Evolutionary conservation across 768 basidiomycete species (phyloP).

Genomic region (Leccinum fibrillosum): DNA sequence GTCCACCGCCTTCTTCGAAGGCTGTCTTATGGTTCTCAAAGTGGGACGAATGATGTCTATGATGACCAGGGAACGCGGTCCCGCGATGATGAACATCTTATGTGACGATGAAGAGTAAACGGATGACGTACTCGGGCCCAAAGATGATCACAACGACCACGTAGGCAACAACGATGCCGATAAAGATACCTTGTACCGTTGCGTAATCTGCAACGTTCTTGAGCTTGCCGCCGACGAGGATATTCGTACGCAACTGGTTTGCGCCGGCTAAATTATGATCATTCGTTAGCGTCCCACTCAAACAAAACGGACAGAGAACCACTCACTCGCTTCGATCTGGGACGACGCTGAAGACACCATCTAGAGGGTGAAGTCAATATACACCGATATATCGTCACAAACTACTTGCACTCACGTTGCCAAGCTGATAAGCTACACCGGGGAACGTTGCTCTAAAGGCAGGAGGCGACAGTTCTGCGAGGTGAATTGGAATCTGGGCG

Average conservation of each 20-base stretch:
- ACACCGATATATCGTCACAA: background rate
- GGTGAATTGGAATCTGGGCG: constrained; percentile 63
- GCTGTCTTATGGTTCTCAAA: constrained; percentile 84
- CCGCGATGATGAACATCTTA: background rate
- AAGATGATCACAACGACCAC: constrained; percentile 72
- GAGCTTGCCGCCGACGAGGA: constrained; percentile 37
- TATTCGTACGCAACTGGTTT: constrained; percentile 47
- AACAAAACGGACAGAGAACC: background rate
- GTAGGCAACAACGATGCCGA: constrained; percentile 78
- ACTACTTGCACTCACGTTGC: constrained; percentile 43
- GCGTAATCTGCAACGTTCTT: constrained; percentile 61
- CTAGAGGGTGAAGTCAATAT: constrained; percentile 20
- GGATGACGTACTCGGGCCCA: constrained; percentile 64
- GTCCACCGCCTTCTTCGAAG: constrained; percentile 71
- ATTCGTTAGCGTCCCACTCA: background rate
- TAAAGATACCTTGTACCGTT: constrained; percentile 83
- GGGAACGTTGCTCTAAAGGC: constrained; percentile 89
- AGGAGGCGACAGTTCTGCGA: constrained; percentile 82
- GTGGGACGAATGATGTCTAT: constrained; percentile 66
- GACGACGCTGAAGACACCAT: constrained; percentile 72
- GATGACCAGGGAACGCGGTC: background rate
- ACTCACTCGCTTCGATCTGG: constrained; percentile 39
- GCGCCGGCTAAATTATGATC: constrained; percentile 48
- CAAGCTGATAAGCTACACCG: constrained; percentile 81
- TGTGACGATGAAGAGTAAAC: background rate